Evolutionary conservation across 2,329 filamentous ascomycete species (phyloP).

Genomic region (Fusarium sp.): DNA sequence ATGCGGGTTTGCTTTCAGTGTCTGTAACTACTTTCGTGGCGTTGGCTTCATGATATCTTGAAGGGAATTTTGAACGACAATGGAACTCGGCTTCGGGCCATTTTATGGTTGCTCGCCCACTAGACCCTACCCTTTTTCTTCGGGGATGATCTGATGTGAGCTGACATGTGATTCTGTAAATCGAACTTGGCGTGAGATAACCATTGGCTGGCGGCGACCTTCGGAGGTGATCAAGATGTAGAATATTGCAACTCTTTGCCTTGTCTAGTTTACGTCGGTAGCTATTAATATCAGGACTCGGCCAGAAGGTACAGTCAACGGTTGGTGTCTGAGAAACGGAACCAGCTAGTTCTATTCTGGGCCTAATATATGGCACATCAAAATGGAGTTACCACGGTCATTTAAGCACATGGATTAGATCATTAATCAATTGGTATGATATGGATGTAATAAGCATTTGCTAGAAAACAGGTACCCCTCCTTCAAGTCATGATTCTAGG

Average conservation of each 20-base stretch:
- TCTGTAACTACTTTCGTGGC: conserved; percentile 39
- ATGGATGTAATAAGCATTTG: background rate
- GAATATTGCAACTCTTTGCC: background rate
- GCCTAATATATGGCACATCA: background rate
- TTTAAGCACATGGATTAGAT: background rate
- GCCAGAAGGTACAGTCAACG: background rate
- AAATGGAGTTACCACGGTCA: background rate
- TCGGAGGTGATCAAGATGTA: background rate
- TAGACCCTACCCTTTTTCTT: background rate
- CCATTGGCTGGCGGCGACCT: background rate
- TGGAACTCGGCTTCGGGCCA: conserved; percentile 13
- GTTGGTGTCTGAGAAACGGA: background rate
- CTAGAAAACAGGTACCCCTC: background rate
- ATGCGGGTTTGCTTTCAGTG: conserved; percentile 27
- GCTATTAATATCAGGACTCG: background rate
- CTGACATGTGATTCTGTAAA: conserved; percentile 3
- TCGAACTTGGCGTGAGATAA: background rate
- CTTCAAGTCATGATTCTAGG: background rate
- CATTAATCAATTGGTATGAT: conserved; percentile 18
- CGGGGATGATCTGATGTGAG: background rate
- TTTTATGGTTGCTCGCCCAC: conserved; percentile 16
- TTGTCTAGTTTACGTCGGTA: background rate
- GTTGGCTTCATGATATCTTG: conserved; percentile 39
- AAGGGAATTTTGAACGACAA: conserved; percentile 27
- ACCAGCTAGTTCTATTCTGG: background rate